These are phyloP conservation scores for Malus fusca DNA, from an alignment of 306 rosid genomes.

Conservation along the genomic window DNA sequence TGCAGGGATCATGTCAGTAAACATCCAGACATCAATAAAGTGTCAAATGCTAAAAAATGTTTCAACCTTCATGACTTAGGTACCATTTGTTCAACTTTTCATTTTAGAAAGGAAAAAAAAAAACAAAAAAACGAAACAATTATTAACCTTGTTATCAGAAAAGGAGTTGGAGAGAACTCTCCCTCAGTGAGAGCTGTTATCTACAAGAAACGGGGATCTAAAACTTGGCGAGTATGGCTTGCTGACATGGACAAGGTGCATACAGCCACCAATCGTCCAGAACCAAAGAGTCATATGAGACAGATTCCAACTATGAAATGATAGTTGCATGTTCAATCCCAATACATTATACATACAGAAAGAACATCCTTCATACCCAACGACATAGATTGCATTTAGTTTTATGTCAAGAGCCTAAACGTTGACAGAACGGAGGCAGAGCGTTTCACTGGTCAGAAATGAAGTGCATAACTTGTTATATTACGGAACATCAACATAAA, in stretches of 20 bases:
- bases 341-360: neutral
- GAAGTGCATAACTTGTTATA: neutral
- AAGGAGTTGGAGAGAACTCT: neutral
- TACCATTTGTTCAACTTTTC: neutral
- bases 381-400: neutral
- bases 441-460: neutral
- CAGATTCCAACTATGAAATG: neutral
- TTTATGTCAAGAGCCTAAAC: neutral
- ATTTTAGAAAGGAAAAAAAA: too few relatives aligned
- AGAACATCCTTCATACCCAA: neutral
- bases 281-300: neutral
- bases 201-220: neutral
- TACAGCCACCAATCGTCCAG: neutral
- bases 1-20: conserved; percentile 13
- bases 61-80: neutral
- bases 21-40: neutral
- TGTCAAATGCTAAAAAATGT: neutral
- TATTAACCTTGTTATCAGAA: neutral
- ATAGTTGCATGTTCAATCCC: neutral
- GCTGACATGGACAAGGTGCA: neutral
- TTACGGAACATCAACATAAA: neutral
- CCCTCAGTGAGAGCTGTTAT: neutral
- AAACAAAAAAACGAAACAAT: too few relatives aligned
- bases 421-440: neutral
- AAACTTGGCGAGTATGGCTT: neutral